Evolutionary conservation across 176 grass and related monocot genomes (phyloP).

Genomic region (Avena sativa): DNA sequence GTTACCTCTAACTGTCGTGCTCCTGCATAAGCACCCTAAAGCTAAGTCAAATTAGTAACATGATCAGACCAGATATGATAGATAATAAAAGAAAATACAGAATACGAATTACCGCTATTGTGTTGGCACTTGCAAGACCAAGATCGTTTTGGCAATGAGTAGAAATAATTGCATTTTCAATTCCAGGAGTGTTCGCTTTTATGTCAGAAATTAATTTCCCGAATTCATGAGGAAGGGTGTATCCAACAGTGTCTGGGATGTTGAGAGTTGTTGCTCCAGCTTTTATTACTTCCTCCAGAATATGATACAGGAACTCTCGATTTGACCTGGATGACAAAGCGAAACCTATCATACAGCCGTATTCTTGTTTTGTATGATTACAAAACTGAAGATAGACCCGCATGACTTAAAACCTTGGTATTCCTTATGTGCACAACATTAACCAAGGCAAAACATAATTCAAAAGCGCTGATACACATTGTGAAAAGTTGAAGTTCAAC

Average conservation of each 20-base stretch:
- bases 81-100: conserved; percentile 28
- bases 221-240: conserved; percentile 88
- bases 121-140: conserved; percentile 86
- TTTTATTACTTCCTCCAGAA: conserved; percentile 94
- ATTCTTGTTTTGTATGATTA: conserved; percentile 14
- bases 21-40: conserved; percentile 87
- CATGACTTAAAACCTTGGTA: conserved; percentile 4
- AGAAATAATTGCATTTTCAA: conserved; percentile 91
- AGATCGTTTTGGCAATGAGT: conserved; percentile 98
- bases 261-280: conserved; percentile 96
- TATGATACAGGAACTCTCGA: conserved; percentile 85
- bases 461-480: background rate
- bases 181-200: conserved; percentile 86
- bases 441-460: background rate
- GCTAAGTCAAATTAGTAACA: conserved; percentile 58
- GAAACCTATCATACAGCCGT: conserved; percentile 28
- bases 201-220: conserved; percentile 82
- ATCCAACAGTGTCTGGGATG: conserved; percentile 96
- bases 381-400: background rate
- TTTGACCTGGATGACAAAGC: conserved; percentile 64
- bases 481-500: background rate
- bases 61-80: conserved; percentile 8
- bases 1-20: conserved; percentile 95
- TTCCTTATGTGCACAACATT: background rate
- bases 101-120: conserved; percentile 71